Base-by-base conservation (phyloP, 2,329 filamentous ascomycete species). In the Aspergillus intermedius region DNA sequence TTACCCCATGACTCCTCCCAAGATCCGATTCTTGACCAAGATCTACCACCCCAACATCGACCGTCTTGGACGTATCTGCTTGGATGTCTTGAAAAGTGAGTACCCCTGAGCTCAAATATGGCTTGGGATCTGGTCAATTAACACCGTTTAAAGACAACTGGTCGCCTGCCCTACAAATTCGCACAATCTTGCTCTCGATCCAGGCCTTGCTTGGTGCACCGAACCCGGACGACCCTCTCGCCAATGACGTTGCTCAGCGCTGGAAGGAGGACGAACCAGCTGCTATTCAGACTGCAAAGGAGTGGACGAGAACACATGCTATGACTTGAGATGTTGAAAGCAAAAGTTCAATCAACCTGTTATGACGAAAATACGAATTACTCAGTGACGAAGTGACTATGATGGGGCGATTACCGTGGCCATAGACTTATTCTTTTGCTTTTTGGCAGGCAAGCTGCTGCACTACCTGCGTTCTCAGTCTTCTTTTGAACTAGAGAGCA, bases 1-100 rank as follows among this genome's bases (percentile, higher is more conserved):
- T 75, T 98, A 98, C 69, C 93, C 93, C 39, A 98, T 98, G 93
- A 95, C 90, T 30, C 91, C 93, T 47, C 93, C 93, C 42, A 96
- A 96, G 78, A 96, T 98, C 65, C 88, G 93, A 48, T 98, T 98
- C 73, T 78, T 98, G 45, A 98, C 94, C 61, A 96, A 95, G 75
- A 97, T 98, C 70, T 98, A 97, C 73, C 94, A 98, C 70, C 93
- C 93, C 46, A 98, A 98, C 69, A 96, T 98, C 60, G 93, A 98
- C 70, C 94, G 94, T 73, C 82, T 98, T 2, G 93, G 93, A 52
- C 87, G 93, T 52, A 98, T 98, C 72, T 98, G 94, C 67, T 76
- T 98, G 44, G 93, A 98, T 67, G 93, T 98, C 30, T 75, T 98
- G 49, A 98, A 98, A 78, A 95, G 93, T 95, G 76, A 60, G 81